phyloP scores from a whole-genome alignment of 176 grass and related monocot genomes.

The Sorghum bicolor region DNA sequence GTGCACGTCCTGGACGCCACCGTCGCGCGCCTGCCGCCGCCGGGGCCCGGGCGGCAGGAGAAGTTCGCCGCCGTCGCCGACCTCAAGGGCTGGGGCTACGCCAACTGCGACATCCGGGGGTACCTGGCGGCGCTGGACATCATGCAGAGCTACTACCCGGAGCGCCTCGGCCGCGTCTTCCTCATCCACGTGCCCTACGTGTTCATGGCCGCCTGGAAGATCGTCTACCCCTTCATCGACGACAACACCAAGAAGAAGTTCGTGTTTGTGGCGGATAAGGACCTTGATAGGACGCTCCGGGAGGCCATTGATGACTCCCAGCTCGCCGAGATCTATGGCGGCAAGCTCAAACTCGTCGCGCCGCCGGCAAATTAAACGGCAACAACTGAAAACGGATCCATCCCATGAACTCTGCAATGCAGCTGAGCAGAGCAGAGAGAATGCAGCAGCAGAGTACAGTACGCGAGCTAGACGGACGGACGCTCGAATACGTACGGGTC shows the following conservation, averaged over 20 bases:
- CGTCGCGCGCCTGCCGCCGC: conserved; percentile 31
- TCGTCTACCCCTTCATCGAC: conserved; percentile 82
- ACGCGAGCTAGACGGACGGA: no score
- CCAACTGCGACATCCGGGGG: conserved; percentile 60
- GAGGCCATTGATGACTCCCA: conserved; percentile 64
- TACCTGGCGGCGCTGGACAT: conserved; percentile 70
- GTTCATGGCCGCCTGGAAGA: conserved; percentile 90
- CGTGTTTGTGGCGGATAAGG: conserved; percentile 61
- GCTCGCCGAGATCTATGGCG: conserved; percentile 63
- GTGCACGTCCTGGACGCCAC: conserved; percentile 46
- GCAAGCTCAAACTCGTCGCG: conserved; percentile 43
- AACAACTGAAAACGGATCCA: no score
- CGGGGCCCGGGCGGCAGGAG: conserved; percentile 27
- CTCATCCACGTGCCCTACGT: conserved; percentile 64
- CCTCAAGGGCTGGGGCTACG: conserved; percentile 66
- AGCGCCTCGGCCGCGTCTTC: conserved; percentile 57
- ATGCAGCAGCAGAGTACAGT: no score
- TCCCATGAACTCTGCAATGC: no score
- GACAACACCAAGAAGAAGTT: conserved; percentile 86
- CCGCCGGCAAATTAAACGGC: not conserved
- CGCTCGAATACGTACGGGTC: no score
- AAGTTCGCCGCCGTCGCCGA: conserved; percentile 64
- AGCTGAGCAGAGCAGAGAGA: no score
- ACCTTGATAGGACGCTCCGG: conserved; percentile 41
- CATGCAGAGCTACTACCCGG: conserved; percentile 82